Percentiles rank a stretch among this genome's conserved stretches.
These are phyloP conservation scores for Nemophila menziesii DNA, from an alignment of 257 asterid species.

Conservation along the genomic window DNA sequence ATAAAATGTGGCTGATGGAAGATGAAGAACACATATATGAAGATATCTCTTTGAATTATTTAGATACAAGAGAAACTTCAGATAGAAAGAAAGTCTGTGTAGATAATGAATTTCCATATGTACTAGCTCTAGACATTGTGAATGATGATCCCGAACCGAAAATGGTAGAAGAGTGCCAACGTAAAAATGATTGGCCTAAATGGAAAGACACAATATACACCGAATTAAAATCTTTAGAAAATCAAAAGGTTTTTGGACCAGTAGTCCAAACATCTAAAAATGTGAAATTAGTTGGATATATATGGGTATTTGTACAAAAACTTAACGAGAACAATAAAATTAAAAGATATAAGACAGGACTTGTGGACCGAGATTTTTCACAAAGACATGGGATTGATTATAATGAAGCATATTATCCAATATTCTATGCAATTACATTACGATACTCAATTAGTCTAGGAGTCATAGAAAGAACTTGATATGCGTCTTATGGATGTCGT, in stretches of 20 bases:
- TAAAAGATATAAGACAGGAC: slow-evolving; percentile 1
- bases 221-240: slow-evolving; percentile 2
- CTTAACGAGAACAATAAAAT: slow-evolving; percentile 5
- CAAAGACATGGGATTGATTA: slow-evolving; percentile 3
- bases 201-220: slow-evolving; percentile 2
- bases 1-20: too few species aligned
- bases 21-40: too few species aligned
- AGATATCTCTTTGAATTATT: too few species aligned
- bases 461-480: neutral
- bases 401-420: slow-evolving; percentile 6
- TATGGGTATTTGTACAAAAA: slow-evolving; percentile 8
- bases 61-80: too few species aligned
- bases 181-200: slow-evolving; percentile 3
- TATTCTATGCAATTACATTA: slow-evolving; percentile 1
- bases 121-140: too few species aligned
- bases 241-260: slow-evolving; percentile 6
- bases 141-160: too few species aligned
- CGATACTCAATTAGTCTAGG: neutral
- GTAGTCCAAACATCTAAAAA: slow-evolving; percentile 5
- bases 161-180: neutral
- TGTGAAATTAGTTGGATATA: slow-evolving; percentile 3
- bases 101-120: too few species aligned
- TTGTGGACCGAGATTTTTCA: slow-evolving; percentile 4
- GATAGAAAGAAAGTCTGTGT: too few species aligned
- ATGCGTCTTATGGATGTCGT: slow-evolving; percentile 8